These are phyloP conservation scores for Ganoderma leucocontextum DNA, from an alignment of 1,284 basidiomycete species.

Conservation along the genomic window DNA sequence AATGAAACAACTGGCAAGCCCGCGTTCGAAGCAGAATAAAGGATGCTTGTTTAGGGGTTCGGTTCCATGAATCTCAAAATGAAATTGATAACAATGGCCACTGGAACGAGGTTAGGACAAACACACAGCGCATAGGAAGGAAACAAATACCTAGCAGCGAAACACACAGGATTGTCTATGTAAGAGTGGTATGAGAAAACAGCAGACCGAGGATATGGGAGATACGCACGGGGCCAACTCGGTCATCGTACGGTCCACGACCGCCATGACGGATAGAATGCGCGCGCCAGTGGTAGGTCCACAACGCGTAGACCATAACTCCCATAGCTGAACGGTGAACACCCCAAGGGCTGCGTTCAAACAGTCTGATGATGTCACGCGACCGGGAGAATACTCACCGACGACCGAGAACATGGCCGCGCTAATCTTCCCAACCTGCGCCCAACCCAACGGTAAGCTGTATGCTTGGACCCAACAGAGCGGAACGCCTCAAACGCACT, in stretches of 20 bases:
- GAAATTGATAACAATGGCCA: slow-evolving; percentile 91
- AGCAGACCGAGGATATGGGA: slow-evolving; percentile 21
- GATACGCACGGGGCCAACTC: slow-evolving; percentile 80
- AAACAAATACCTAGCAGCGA: slow-evolving; percentile 77
- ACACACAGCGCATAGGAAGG: neutral
- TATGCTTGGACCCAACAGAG: neutral
- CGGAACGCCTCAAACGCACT: slow-evolving; percentile 53
- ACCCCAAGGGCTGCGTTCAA: neutral
- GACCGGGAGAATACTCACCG: slow-evolving; percentile 60
- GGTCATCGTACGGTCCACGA: slow-evolving; percentile 96
- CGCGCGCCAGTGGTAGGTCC: slow-evolving; percentile 97
- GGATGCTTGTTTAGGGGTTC: slow-evolving; percentile 22
- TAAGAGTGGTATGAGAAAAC: slow-evolving; percentile 11
- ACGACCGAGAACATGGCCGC: slow-evolving; percentile 93
- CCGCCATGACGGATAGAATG: slow-evolving; percentile 92
- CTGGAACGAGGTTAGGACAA: slow-evolving; percentile 48
- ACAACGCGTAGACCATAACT: slow-evolving; percentile 96
- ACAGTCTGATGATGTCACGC: slow-evolving; percentile 17
- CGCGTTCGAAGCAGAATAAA: neutral
- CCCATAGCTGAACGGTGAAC: slow-evolving; percentile 77
- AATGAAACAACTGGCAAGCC: neutral
- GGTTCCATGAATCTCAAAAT: slow-evolving; percentile 74
- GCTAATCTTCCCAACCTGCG: slow-evolving; percentile 87
- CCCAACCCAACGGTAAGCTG: neutral
- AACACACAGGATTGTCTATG: slow-evolving; percentile 86